Evolutionary conservation across 495 filamentous ascomycete species (phyloP).

Genomic region (Cercophora newfieldiana): DNA sequence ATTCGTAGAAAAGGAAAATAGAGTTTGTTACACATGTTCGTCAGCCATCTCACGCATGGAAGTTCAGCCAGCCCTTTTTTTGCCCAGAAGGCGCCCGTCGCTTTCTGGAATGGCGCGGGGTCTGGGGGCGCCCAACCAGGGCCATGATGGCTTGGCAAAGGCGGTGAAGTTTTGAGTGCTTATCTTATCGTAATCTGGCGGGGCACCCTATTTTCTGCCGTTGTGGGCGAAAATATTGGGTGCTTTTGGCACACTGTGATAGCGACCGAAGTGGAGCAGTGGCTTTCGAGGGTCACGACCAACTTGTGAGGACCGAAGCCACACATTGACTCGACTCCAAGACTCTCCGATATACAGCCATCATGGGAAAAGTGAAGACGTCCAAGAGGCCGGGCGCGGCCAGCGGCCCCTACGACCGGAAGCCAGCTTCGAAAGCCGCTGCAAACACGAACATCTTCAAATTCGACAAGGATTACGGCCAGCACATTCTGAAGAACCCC

Average conservation of each 20-base stretch:
- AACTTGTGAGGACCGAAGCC: neutral
- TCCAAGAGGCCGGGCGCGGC: constrained; percentile 60
- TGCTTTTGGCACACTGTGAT: constrained; percentile 2
- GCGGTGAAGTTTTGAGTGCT: constrained; percentile 15
- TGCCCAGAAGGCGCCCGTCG: neutral
- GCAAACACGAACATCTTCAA: constrained; percentile 80
- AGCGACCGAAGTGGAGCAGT: neutral
- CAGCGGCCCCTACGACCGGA: constrained; percentile 58
- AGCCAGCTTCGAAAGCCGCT: constrained; percentile 38
- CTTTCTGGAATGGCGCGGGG: neutral
- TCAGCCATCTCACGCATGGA: neutral
- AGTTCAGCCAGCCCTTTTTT: neutral
- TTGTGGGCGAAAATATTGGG: constrained; percentile 24
- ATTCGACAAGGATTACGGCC: constrained; percentile 60
- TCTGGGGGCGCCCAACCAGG: neutral
- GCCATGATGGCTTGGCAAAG: constrained; percentile 6
- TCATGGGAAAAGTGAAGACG: constrained; percentile 62
- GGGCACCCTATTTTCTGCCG: constrained; percentile 34
- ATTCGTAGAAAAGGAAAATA: neutral
- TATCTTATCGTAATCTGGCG: constrained; percentile 32
- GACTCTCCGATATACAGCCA: neutral
- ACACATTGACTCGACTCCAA: neutral
- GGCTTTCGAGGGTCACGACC: neutral
- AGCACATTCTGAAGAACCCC: constrained; percentile 96
- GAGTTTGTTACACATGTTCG: neutral